Percentiles rank a stretch among this genome's conserved stretches.
Conservation (phyloP, 768 basidiomycete genomes). For the Rhodosporidiobolus odoratus region DNA sequence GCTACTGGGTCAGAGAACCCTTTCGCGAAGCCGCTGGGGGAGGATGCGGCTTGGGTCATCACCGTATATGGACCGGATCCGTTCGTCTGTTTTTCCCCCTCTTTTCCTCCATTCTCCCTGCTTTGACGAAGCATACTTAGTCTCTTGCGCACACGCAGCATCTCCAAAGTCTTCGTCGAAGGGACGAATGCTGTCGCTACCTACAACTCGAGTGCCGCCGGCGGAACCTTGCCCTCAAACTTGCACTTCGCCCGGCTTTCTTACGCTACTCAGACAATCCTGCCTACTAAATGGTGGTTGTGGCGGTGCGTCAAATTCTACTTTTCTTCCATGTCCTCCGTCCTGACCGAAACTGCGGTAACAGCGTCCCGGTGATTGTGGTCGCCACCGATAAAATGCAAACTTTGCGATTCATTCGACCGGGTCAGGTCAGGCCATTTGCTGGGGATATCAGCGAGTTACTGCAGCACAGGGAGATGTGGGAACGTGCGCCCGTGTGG, state of each 20-base stretch:
- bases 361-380: conserved; percentile 27
- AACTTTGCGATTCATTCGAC: conserved; percentile 24
- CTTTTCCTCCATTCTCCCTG: not conserved
- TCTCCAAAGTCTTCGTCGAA: conserved; percentile 20
- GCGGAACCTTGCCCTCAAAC: conserved; percentile 12
- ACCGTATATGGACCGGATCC: conserved; percentile 26
- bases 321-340: not conserved
- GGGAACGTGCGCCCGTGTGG: conserved; percentile 19
- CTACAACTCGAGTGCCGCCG: conserved; percentile 19
- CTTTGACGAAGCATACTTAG: no score
- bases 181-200: conserved; percentile 17
- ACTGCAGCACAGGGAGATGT: conserved; percentile 13
- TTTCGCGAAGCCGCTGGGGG: not conserved
- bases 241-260: conserved; percentile 30
- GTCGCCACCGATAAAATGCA: conserved; percentile 16
- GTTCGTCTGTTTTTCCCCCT: conserved; percentile 10
- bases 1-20: conserved; percentile 26
- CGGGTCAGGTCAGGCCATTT: conserved; percentile 21
- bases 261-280: conserved; percentile 32
- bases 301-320: conserved; percentile 24
- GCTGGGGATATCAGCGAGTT: conserved; percentile 4
- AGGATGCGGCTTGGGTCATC: conserved; percentile 30
- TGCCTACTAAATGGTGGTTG: conserved; percentile 26
- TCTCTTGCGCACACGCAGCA: not conserved
- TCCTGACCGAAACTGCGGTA: not conserved